These are phyloP conservation scores for Polyporus arcularius DNA, from an alignment of 768 basidiomycete genomes.

Conservation along the genomic window DNA sequence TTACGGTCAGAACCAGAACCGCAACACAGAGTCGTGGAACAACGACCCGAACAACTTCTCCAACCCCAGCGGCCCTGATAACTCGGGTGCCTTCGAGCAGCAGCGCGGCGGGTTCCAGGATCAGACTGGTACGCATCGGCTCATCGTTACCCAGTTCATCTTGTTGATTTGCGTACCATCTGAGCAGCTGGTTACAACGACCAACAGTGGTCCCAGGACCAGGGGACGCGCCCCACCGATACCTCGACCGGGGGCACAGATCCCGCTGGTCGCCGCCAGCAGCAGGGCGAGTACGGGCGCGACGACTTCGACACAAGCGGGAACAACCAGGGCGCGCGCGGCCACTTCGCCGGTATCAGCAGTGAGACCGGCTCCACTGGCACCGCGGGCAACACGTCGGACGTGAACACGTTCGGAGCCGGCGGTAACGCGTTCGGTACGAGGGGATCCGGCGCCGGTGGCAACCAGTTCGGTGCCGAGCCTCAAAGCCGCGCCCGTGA, in stretches of 20 bases:
- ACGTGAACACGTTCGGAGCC: slow-evolving; percentile 14
- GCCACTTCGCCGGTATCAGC: slow-evolving; percentile 8
- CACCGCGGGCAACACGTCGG: slow-evolving; percentile 17
- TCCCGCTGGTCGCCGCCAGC: neutral
- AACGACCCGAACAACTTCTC: slow-evolving; percentile 20
- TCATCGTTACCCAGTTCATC: neutral
- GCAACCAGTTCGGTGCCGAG: slow-evolving; percentile 1
- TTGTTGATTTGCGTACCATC: neutral
- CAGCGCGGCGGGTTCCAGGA: neutral
- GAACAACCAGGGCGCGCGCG: slow-evolving; percentile 1
- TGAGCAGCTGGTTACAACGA: neutral
- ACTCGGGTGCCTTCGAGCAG: slow-evolving; percentile 4
- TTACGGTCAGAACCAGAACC: slow-evolving; percentile 5
- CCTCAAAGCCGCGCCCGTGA: neutral
- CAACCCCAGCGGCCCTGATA: slow-evolving; percentile 11
- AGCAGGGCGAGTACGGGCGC: neutral
- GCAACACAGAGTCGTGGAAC: slow-evolving; percentile 22
- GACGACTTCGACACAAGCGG: slow-evolving; percentile 1
- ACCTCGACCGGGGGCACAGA: slow-evolving; percentile 3
- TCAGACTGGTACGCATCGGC: neutral
- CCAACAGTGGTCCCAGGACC: neutral
- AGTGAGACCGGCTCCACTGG: slow-evolving; percentile 15
- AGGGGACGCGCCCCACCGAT: slow-evolving; percentile 12
- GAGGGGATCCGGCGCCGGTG: neutral
- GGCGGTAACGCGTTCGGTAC: slow-evolving; percentile 8